Conservation (phyloP, 2,329 filamentous ascomycete genomes). For the Epichloe aotearoae region DNA sequence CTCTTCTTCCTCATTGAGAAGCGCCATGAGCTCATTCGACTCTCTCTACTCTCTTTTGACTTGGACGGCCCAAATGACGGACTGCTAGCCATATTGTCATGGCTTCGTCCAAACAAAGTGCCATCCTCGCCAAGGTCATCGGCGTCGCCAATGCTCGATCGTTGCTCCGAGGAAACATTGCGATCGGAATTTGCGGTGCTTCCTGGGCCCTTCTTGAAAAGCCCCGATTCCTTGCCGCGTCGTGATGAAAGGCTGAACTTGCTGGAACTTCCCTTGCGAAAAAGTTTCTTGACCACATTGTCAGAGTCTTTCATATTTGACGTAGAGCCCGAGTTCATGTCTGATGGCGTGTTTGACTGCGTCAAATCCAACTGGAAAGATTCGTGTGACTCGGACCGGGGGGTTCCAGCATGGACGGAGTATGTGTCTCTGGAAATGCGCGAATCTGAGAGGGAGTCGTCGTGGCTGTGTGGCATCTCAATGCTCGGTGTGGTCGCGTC, state of each 20-base stretch:
- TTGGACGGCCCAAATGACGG: slow-evolving; percentile 40
- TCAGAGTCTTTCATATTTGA: slow-evolving; percentile 35
- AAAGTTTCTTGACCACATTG: slow-evolving; percentile 45
- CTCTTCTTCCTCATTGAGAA: slow-evolving; percentile 49
- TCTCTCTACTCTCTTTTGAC: slow-evolving; percentile 32
- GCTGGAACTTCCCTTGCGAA: slow-evolving; percentile 52
- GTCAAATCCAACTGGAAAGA: slow-evolving; percentile 42
- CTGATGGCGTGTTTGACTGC: slow-evolving; percentile 43
- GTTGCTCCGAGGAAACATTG: slow-evolving; percentile 38
- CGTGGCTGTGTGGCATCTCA: slow-evolving; percentile 22
- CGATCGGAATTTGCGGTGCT: slow-evolving; percentile 45
- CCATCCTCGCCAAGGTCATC: slow-evolving; percentile 38
- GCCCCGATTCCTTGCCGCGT: slow-evolving; percentile 37
- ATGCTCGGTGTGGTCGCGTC: slow-evolving; percentile 24
- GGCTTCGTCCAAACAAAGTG: slow-evolving; percentile 32
- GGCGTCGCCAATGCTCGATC: slow-evolving; percentile 44
- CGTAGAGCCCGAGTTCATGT: slow-evolving; percentile 29
- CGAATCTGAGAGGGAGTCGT: slow-evolving; percentile 39
- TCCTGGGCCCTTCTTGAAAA: slow-evolving; percentile 47
- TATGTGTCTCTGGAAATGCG: slow-evolving; percentile 42
- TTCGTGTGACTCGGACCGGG: slow-evolving; percentile 46
- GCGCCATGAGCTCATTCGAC: slow-evolving; percentile 38
- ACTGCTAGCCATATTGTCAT: slow-evolving; percentile 43
- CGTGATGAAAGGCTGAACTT: slow-evolving; percentile 51
- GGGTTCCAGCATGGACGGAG: slow-evolving; percentile 45